Percentiles rank a stretch among this genome's conserved stretches.
phyloP scores from a whole-genome alignment of 2,329 filamentous ascomycete genomes.

The Fusarium hainanense region DNA sequence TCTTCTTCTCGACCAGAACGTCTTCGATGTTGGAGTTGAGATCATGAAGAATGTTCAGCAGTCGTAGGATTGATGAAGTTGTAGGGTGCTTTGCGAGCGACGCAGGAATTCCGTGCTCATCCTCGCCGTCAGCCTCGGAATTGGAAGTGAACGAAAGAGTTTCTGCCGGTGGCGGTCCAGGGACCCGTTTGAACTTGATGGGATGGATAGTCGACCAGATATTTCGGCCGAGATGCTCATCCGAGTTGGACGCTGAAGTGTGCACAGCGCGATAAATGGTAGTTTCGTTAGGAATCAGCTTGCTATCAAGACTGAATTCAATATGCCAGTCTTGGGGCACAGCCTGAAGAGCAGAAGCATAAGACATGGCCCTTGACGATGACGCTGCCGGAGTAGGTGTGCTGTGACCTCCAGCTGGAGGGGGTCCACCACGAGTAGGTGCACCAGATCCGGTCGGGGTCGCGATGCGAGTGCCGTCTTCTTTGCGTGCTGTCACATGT shows the following conservation, averaged over 20 bases:
- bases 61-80: constrained; percentile 85
- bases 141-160: constrained; percentile 67
- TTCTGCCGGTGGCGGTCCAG: constrained; percentile 83
- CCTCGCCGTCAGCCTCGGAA: constrained; percentile 62
- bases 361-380: constrained; percentile 77
- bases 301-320: constrained; percentile 88
- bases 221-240: constrained; percentile 77
- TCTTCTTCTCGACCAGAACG: constrained; percentile 79
- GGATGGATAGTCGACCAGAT: constrained; percentile 93
- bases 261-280: constrained; percentile 97
- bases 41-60: constrained; percentile 91
- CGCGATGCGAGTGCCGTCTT: constrained; percentile 87
- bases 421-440: constrained; percentile 56
- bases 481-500: constrained; percentile 89
- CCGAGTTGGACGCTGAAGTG: constrained; percentile 61
- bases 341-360: constrained; percentile 84
- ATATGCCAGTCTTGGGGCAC: constrained; percentile 96
- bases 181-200: constrained; percentile 89
- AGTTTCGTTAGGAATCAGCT: constrained; percentile 87
- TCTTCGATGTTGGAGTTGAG: constrained; percentile 95
- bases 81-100: constrained; percentile 86
- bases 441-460: constrained; percentile 75
- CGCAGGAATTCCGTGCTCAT: constrained; percentile 73
- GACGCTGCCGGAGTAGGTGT: constrained; percentile 64
- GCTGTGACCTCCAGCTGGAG: constrained; percentile 54